Evolutionary conservation across 768 basidiomycete species (phyloP), one percentile per base, ranked within the genome.

Genomic region (Lentinula guzmanii): DNA sequence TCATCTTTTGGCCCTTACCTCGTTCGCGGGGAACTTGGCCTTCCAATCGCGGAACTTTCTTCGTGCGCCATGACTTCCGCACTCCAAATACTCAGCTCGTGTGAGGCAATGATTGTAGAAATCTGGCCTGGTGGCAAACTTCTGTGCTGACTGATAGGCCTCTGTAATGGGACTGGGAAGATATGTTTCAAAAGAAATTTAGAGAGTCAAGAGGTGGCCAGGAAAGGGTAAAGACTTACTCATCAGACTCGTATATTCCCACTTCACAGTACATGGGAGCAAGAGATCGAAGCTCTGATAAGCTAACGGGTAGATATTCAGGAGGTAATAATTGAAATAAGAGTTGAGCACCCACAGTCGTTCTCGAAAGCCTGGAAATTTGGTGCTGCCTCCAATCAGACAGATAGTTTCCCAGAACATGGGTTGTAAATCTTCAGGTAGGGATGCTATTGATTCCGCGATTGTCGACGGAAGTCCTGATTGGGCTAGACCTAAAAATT

Each of bases 391-490:
- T 53, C 95, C 95, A 68, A 94, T 84, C 64, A 96, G 74, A 11
- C 90, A 91, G 63, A 98, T 94, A 71, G 98, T 93, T 37, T 86
- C 86, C 94, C 94, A 98, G 73, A 94, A 97, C 89, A 98, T 86
- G 37, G 93, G 95, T 65, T 87, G 91, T 28, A 95, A 67, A 67
- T 95, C 93, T 55, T 80, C 76, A 0, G 93, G 92, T 62, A 98
- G 83, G 34, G 82, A 73, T 0, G 82, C 78, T 68, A 98, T 93
- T 61, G 89, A 89, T 59, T 82, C 70, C 43, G 90, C 89, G 62
- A 98, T 84, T 10, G 87, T 85, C 60, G 81, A 82, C 39, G 92
- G 78, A 33, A 98, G 74, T 1, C 95, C 95, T 16, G 84, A 79
- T 69, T 97, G 95, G 10, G 87, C 82, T 45, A 98, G 72, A 6